Evolutionary conservation across 1,139 yeast genomes (phyloP).

Genomic region (Taiozyma sp.): DNA sequence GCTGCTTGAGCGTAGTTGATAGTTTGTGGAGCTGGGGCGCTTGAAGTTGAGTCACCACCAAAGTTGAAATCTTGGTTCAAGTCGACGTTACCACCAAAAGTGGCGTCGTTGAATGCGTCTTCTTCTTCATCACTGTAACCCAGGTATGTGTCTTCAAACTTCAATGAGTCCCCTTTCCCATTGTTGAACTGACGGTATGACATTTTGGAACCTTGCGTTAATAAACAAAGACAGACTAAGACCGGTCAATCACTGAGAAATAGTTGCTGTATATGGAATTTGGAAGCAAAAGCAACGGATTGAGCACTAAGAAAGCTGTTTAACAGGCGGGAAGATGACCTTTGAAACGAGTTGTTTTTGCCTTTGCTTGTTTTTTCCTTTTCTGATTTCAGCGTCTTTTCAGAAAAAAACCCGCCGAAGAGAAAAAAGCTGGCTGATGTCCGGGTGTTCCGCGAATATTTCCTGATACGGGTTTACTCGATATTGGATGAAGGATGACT

Average conservation of each 20-base stretch:
- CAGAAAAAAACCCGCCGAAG: not conserved
- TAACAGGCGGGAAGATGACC: not conserved
- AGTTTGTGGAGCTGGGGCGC: slow-evolving; percentile 7
- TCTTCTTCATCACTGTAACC: slow-evolving; percentile 72
- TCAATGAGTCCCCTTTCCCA: slow-evolving; percentile 4
- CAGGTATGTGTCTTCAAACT: slow-evolving; percentile 79
- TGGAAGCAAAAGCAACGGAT: not conserved
- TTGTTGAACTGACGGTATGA: slow-evolving; percentile 4
- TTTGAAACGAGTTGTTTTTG: not conserved
- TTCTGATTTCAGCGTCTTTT: not conserved
- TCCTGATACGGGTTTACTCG: not conserved
- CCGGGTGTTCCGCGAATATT: not conserved
- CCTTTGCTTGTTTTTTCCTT: not conserved
- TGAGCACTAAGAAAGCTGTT: not conserved
- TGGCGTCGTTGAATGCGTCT: slow-evolving; percentile 82
- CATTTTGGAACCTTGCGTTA: slow-evolving; percentile 2
- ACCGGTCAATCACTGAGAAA: not conserved
- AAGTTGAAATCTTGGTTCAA: slow-evolving; percentile 76
- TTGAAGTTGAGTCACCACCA: slow-evolving; percentile 29
- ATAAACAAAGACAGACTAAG: not conserved
- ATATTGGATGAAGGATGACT: not conserved
- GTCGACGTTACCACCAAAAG: slow-evolving; percentile 66
- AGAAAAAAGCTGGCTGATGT: not conserved
- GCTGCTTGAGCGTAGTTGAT: slow-evolving; percentile 37
- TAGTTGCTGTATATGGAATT: not conserved